Percentiles rank a stretch among this genome's conserved stretches.
Evolutionary conservation across 1,139 yeast genomes (phyloP).

Genomic region (Taphrina communis): DNA sequence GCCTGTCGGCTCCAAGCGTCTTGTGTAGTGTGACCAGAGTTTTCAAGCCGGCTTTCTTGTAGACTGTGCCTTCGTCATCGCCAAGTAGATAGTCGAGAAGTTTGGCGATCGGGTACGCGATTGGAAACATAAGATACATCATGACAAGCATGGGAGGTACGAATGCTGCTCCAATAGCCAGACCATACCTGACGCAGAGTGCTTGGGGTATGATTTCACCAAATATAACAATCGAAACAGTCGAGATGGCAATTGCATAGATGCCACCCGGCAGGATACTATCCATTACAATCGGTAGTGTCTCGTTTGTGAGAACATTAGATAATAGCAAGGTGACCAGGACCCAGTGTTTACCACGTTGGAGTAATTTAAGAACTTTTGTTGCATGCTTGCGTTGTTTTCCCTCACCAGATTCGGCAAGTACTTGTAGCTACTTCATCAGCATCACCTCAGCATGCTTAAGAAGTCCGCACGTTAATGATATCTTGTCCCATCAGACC

Average conservation of each 20-base stretch:
- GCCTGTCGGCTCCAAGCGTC: constrained; percentile 93
- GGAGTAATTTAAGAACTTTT: constrained; percentile 72
- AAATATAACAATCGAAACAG: constrained; percentile 88
- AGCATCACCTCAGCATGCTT: background rate
- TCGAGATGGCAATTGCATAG: constrained; percentile 93
- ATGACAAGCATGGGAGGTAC: constrained; percentile 83
- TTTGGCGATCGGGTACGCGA: constrained; percentile 88
- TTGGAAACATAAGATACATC: constrained; percentile 90
- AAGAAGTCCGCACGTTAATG: constrained; percentile 10
- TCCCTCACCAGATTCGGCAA: constrained; percentile 58
- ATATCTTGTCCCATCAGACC: constrained; percentile 98
- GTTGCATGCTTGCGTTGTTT: constrained; percentile 73
- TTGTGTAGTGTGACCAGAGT: constrained; percentile 90
- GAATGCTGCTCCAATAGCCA: constrained; percentile 87
- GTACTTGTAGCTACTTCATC: constrained; percentile 52
- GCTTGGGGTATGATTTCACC: constrained; percentile 98
- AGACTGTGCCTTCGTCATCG: constrained; percentile 94
- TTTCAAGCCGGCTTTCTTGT: constrained; percentile 89
- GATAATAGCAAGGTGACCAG: constrained; percentile 81
- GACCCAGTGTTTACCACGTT: constrained; percentile 96
- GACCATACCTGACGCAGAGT: constrained; percentile 87
- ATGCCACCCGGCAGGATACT: constrained; percentile 95
- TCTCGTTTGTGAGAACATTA: constrained; percentile 93
- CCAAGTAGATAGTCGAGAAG: constrained; percentile 83
- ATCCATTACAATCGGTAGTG: constrained; percentile 91